These are phyloP conservation scores for Ganoderma sinense DNA, from an alignment of 1,284 basidiomycete genomes.

Conservation along the genomic window DNA sequence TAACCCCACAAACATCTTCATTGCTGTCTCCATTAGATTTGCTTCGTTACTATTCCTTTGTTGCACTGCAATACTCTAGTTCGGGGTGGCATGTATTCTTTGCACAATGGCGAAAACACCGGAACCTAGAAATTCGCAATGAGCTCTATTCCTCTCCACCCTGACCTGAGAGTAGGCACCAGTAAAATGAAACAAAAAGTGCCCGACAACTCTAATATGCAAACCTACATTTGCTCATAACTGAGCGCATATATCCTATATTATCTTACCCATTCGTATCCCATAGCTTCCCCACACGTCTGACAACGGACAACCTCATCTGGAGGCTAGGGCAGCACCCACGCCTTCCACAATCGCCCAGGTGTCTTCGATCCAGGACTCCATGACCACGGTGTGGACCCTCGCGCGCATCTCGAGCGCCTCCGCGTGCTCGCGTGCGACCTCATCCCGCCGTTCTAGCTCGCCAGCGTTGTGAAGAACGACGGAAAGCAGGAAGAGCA, in stretches of 20 bases:
- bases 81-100: too few species aligned
- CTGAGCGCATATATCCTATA: not conserved
- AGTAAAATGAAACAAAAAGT: too few species aligned
- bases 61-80: too few species aligned
- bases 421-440: constrained; percentile 55
- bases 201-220: too few species aligned
- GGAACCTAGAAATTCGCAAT: too few species aligned
- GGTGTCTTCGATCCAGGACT: constrained; percentile 60
- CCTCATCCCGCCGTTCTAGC: constrained; percentile 64
- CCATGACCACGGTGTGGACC: constrained; percentile 51
- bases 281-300: not conserved
- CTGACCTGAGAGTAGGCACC: too few species aligned
- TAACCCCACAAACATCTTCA: too few species aligned
- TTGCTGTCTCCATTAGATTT: too few species aligned
- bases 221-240: not conserved
- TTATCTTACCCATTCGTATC: not conserved
- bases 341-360: constrained; percentile 66
- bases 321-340: constrained; percentile 60
- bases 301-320: constrained; percentile 35
- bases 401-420: constrained; percentile 51
- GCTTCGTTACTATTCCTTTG: too few species aligned
- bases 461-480: constrained; percentile 73
- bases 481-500: constrained; percentile 73
- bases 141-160: too few species aligned
- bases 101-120: too few species aligned